Conservation (phyloP, 1,139 yeast genomes). For the Saccharomycopsis hybrid region DNA sequence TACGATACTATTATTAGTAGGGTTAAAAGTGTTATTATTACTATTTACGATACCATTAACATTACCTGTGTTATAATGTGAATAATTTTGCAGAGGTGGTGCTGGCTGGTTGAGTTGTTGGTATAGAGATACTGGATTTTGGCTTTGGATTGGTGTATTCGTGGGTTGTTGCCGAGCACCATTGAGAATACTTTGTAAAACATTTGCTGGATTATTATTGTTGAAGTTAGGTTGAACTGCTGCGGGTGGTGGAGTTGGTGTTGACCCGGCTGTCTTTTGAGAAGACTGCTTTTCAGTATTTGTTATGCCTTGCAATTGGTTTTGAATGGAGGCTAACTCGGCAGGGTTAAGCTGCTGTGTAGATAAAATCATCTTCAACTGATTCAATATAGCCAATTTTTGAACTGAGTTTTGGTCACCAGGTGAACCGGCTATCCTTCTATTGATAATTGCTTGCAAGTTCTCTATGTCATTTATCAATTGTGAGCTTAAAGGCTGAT, state of each 20-base stretch:
- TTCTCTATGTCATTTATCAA: slow-evolving; percentile 36
- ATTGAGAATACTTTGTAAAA: neutral
- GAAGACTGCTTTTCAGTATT: slow-evolving; percentile 6
- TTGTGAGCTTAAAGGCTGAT: slow-evolving; percentile 19
- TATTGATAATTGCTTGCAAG: slow-evolving; percentile 33
- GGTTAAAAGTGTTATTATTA: slow-evolving; percentile 19
- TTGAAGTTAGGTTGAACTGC: neutral
- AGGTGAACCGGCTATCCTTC: slow-evolving; percentile 33
- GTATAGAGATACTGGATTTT: neutral
- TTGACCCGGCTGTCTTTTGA: neutral
- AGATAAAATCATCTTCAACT: slow-evolving; percentile 28
- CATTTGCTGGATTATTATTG: neutral
- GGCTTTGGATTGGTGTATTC: neutral
- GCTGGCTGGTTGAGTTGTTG: neutral
- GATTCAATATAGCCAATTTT: slow-evolving; percentile 29
- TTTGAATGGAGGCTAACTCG: slow-evolving; percentile 10
- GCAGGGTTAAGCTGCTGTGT: slow-evolving; percentile 19
- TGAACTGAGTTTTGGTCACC: slow-evolving; percentile 34
- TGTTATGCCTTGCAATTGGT: slow-evolving; percentile 14
- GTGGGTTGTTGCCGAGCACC: neutral
- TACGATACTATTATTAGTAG: neutral
- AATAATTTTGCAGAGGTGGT: neutral
- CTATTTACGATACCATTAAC: slow-evolving; percentile 11
- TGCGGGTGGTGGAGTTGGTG: too few relatives aligned
- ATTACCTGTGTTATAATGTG: neutral